These are phyloP conservation scores for Puccinia coronata DNA, from an alignment of 1,284 basidiomycete species.

Conservation along the genomic window DNA sequence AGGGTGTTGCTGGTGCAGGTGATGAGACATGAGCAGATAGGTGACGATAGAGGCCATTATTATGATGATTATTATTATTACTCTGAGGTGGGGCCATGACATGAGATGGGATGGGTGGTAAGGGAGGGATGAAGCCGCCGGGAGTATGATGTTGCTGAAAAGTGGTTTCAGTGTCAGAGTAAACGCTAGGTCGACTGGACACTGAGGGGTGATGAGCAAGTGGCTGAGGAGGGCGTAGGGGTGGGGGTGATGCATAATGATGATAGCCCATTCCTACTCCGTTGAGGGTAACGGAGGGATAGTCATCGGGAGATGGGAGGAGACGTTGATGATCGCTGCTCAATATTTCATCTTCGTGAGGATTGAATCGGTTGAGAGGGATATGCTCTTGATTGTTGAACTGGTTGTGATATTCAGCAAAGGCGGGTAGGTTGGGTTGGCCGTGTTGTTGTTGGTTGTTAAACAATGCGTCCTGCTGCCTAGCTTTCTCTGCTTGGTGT, in stretches of 20 bases:
- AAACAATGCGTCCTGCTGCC: too few species aligned
- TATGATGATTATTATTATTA: too few species aligned
- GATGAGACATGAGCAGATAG: not conserved
- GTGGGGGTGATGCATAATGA: too few species aligned
- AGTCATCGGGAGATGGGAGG: too few species aligned
- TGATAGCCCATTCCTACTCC: too few species aligned
- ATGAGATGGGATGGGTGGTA: constrained; percentile 4
- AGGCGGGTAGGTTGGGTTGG: constrained; percentile 25
- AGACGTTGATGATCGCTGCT: too few species aligned
- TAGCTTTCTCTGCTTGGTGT: constrained; percentile 32
- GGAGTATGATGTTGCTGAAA: too few species aligned
- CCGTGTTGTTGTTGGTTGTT: not conserved
- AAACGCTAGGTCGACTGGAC: not conserved
- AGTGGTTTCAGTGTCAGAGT: not conserved
- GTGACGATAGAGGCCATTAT: too few species aligned
- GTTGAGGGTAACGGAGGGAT: too few species aligned
- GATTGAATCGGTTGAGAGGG: constrained; percentile 31
- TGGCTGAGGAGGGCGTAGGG: not conserved
- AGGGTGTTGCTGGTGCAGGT: too few species aligned
- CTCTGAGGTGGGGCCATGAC: too few species aligned
- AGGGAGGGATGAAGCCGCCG: constrained; percentile 5
- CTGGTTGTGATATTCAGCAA: constrained; percentile 23
- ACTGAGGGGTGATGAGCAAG: not conserved
- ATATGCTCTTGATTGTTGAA: not conserved
- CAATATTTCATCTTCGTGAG: not conserved